Conservation (phyloP, 257 asterid genomes). For the Nicotiana noctiflora region DNA sequence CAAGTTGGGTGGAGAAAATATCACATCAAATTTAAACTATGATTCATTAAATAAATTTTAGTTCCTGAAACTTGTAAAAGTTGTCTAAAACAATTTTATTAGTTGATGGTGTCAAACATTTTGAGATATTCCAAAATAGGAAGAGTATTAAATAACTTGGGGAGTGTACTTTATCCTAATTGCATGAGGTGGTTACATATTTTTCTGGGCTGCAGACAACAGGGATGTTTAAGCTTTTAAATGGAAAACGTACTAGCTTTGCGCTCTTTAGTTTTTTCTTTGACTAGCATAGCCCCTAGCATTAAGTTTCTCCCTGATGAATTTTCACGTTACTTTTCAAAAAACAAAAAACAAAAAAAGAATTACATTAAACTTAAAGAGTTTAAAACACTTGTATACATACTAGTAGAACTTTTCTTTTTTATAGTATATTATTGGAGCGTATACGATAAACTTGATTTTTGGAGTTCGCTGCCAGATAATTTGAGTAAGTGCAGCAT, state of each 20-base stretch:
- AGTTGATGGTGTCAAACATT: not conserved
- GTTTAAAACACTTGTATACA: not conserved
- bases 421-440: not conserved
- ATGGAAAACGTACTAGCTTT: not conserved
- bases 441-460: not conserved
- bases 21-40: not conserved
- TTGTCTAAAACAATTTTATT: not conserved
- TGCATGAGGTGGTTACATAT: not conserved
- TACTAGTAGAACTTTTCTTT: not conserved
- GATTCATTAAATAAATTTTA: not conserved
- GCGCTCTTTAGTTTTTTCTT: too few relatives aligned
- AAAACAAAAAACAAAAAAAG: not conserved
- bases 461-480: too few relatives aligned
- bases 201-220: not conserved
- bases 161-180: not conserved
- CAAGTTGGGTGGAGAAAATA: not conserved
- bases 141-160: not conserved
- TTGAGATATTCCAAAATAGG: not conserved
- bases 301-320: not conserved
- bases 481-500: too few relatives aligned
- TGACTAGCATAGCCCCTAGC: not conserved
- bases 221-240: not conserved
- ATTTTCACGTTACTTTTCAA: not conserved
- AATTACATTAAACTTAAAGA: not conserved
- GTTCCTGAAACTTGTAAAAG: not conserved